Percentiles rank a stretch among this genome's conserved stretches.
These are phyloP conservation scores for Solanum aculeatissimum DNA, from an alignment of 305 asterid species.

Conservation along the genomic window DNA sequence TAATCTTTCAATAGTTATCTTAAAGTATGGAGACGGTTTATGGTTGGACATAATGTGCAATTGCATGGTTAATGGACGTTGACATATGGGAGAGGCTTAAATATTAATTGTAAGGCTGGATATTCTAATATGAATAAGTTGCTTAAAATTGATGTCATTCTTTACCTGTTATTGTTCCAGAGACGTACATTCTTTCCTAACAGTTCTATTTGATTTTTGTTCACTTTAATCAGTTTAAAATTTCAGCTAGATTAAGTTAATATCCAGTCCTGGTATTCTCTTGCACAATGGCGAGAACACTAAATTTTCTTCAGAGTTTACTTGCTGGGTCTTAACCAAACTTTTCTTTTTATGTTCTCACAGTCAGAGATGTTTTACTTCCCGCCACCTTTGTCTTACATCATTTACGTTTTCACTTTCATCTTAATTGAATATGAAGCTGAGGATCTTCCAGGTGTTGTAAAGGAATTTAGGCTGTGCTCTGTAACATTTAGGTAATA, in stretches of 20 bases:
- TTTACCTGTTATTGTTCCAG: too few relatives aligned
- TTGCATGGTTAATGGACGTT: neutral
- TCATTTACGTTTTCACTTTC: neutral
- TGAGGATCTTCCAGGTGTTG: neutral
- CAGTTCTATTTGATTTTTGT: too few relatives aligned
- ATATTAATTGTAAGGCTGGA: neutral
- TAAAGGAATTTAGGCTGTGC: neutral
- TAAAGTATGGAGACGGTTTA: neutral
- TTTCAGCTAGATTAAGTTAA: neutral
- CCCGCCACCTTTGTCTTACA: neutral
- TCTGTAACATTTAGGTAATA: neutral
- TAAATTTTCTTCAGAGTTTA: neutral
- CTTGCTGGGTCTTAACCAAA: neutral
- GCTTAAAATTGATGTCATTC: neutral
- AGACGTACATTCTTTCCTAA: too few relatives aligned
- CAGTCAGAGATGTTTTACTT: neutral
- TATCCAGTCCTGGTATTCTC: neutral
- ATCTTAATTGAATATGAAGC: neutral
- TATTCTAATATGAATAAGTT: neutral
- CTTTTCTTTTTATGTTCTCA: neutral
- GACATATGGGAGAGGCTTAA: neutral
- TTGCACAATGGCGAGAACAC: neutral
- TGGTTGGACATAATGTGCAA: neutral
- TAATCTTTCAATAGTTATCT: neutral
- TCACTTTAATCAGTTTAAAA: too few relatives aligned